Conservation (phyloP, 1,139 yeast genomes). For the Candida gigantensis region DNA sequence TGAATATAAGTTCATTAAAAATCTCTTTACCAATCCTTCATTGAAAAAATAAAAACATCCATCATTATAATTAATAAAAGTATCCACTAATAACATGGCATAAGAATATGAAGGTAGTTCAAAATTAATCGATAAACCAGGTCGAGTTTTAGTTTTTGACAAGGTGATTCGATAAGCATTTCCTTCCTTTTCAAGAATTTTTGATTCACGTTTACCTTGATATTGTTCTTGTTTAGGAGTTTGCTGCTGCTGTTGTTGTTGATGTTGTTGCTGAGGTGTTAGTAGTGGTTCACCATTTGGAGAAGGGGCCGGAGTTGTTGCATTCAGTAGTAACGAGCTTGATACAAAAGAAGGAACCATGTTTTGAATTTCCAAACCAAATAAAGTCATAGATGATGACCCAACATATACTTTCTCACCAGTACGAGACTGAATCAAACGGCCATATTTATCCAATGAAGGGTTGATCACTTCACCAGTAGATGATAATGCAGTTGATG, state of each 20-base stretch:
- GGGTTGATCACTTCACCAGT: slow-evolving; percentile 58
- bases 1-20: slow-evolving; percentile 59
- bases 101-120: slow-evolving; percentile 76
- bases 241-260: slow-evolving; percentile 1
- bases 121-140: slow-evolving; percentile 67
- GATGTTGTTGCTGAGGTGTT: slow-evolving; percentile 9
- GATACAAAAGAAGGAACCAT: slow-evolving; percentile 43
- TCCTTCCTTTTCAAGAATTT: slow-evolving; percentile 67
- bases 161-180: slow-evolving; percentile 70
- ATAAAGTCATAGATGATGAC: slow-evolving; percentile 77
- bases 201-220: slow-evolving; percentile 35
- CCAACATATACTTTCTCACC: slow-evolving; percentile 78
- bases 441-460: slow-evolving; percentile 66
- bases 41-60: slow-evolving; percentile 87
- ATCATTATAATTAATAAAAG: slow-evolving; percentile 76
- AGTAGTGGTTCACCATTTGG: slow-evolving; percentile 9
- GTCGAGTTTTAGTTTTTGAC: slow-evolving; percentile 66
- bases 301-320: slow-evolving; percentile 16
- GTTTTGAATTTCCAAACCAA: slow-evolving; percentile 74
- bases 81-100: slow-evolving; percentile 72
- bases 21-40: slow-evolving; percentile 72
- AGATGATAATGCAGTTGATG: not conserved
- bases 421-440: slow-evolving; percentile 69
- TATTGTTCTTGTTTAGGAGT: slow-evolving; percentile 5
- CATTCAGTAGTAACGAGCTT: slow-evolving; percentile 18